Base-by-base conservation (phyloP, 2,329 filamentous ascomycete genomes). In the Fusarium irregulare region DNA sequence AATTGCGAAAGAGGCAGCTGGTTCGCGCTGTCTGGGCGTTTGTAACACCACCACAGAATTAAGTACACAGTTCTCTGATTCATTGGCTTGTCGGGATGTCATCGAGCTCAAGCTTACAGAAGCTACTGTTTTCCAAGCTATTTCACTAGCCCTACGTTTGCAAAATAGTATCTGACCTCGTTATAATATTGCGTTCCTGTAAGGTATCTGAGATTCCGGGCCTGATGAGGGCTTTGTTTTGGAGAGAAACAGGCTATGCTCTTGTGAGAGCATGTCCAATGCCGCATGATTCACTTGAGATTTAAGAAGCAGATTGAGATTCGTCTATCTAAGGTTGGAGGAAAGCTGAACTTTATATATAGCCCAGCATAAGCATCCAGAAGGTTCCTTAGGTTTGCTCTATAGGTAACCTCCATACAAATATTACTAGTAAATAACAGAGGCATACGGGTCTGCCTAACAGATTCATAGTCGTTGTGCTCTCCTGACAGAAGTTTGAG, bases 1-100 rank as follows among this genome's bases (percentile, higher is more conserved):
- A 73, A 68, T 56, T 54, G 30, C 32, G 45, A 60, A 57, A 41
- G 25, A 28, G 28, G 37, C 45, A 62, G 49, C 60, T 60, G 62
- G 56, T 63, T 63, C 41, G 44, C 59, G 55, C 37, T 66, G 23
- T 46, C 49, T 27, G 34, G 42, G 45, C 49, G 42, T 53, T 53
- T 53, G 13, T 53, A 28, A 21, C 16, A 51, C 27, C 37, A 40
- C 49, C 13, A 27, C 27, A 42, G 12, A 34, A 53, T 16, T 21
- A n/a, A 41, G 20, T 14, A 28, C 37, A 37, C 21, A 16, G 42
- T 27, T 28, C 23, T 42, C 18, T 14, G n/a, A 42, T n/a, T 11
- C 18, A n/a, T 37, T 7, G 34, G 34, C 34, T 37, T 11, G 34
- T 11, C n/a, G 18, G 18, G 32, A 37, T 37, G 18, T 37, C n/a